Evolutionary conservation across 1,284 basidiomycete species (phyloP).

Genomic region (Leccinum holopus): DNA sequence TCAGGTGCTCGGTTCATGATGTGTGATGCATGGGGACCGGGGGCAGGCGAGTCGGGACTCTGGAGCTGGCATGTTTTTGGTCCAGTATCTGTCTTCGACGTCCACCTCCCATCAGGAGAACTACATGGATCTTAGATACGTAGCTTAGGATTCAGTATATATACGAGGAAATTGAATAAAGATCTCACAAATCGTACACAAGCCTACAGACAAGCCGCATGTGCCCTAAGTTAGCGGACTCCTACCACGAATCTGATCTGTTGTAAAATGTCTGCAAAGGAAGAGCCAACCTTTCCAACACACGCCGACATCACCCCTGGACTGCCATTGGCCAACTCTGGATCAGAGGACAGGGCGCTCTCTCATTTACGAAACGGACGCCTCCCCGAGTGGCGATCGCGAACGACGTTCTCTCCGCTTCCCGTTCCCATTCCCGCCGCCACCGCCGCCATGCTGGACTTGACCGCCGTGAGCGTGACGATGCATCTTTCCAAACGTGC

Average conservation of each 20-base stretch:
- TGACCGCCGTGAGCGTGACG: neutral
- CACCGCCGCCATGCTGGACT: neutral
- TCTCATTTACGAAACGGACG: neutral
- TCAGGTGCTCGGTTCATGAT: conserved; percentile 38
- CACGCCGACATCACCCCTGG: no score
- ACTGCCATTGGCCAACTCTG: no score
- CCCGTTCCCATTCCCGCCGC: neutral
- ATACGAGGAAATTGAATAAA: no score
- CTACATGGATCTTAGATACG: no score
- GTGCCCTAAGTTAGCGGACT: no score
- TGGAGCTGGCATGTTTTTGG: neutral
- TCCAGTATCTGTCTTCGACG: neutral
- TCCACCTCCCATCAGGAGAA: neutral
- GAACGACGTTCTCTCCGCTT: neutral
- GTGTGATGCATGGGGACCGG: neutral
- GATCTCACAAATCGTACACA: no score
- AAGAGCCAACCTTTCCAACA: no score
- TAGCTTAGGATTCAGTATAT: no score
- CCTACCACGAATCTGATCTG: no score
- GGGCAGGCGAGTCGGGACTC: neutral
- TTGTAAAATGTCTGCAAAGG: no score
- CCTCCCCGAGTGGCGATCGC: neutral
- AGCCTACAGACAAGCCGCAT: no score
- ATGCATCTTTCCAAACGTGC: conserved; percentile 16
- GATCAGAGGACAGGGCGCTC: neutral